phyloP scores from a whole-genome alignment of 2,329 filamentous ascomycete genomes.

The Diaporthe sp. region DNA sequence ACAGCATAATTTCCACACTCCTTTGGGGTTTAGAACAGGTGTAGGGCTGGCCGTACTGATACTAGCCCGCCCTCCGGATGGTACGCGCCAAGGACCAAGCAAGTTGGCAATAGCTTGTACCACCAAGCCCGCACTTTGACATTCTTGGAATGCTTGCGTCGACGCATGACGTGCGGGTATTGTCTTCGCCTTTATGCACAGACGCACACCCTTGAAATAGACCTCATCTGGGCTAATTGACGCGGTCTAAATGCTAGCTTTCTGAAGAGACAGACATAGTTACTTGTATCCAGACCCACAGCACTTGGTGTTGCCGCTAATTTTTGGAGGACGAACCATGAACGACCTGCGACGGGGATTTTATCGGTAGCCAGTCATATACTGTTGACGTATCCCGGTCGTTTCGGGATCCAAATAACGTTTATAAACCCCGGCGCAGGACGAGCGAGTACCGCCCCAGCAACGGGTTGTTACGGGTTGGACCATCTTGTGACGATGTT shows the following conservation, averaged over 20 bases:
- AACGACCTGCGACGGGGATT: background rate
- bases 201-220: background rate
- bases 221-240: background rate
- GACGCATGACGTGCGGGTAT: background rate
- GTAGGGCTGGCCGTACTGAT: constrained; percentile 21
- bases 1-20: background rate
- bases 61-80: background rate
- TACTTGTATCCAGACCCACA: background rate
- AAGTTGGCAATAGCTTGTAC: constrained; percentile 23
- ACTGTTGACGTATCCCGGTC: background rate
- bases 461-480: background rate
- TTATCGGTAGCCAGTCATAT: background rate
- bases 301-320: background rate
- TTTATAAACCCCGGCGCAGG: background rate
- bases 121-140: constrained; percentile 12
- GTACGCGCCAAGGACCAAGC: constrained; percentile 21
- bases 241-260: background rate
- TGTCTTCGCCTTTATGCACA: background rate
- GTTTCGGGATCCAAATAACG: constrained; percentile 16
- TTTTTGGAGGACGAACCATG: background rate
- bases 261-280: background rate
- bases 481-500: constrained; percentile 16
- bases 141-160: constrained; percentile 2
- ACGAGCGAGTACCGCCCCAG: background rate
- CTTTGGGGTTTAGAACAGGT: background rate